Base-by-base conservation (phyloP, 768 basidiomycete genomes). In the Galerina sulciceps region DNA sequence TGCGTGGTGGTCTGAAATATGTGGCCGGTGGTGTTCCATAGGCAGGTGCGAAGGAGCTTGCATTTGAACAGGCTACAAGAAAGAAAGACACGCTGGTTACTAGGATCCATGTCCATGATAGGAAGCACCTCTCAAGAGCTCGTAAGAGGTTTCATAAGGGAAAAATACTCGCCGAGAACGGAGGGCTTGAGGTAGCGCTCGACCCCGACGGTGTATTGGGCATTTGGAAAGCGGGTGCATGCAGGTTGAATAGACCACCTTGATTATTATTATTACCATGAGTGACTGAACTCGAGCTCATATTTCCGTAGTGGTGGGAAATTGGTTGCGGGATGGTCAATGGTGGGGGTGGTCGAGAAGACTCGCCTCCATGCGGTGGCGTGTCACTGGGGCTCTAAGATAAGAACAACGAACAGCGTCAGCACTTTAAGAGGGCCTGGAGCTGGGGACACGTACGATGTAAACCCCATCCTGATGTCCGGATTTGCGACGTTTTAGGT, bases 141-240 rank as follows among this genome's bases (percentile, higher is more conserved):
- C 64, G 71, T 47, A 55, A 64, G 67, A 68, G 67, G 65, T 62
- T 63, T 66, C 55, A 58, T 57, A 64, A 77, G 73, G 74, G 76
- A 81, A 79, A 70, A 80, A 81, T 70, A 90, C 91, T 90, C 86
- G 85, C 90, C 88, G 91, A 93, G 80, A 90, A 91, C n/a, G 89
- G 88, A 56, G 88, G 87, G 64, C 86, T 90, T 23, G 88, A 88
- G 5, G 88, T 88, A 20, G 86, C 81, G 67, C 88, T 90, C 17
- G 88, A 89, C 17, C 83, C 86, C 18, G 87, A 87, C 2, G 88
- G 87, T 3, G 89, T 88, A 69, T 87, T 85, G 17, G 88, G 88
- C 69, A 89, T 77, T 65, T 83, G 85, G 70, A 88, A 89, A 3
- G 82, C 76, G 42, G 86, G 77, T 8, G 81, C 79, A 54, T 85